These are phyloP conservation scores for Claviceps sp. DNA, from an alignment of 2,329 filamentous ascomycete genomes.

Conservation along the genomic window DNA sequence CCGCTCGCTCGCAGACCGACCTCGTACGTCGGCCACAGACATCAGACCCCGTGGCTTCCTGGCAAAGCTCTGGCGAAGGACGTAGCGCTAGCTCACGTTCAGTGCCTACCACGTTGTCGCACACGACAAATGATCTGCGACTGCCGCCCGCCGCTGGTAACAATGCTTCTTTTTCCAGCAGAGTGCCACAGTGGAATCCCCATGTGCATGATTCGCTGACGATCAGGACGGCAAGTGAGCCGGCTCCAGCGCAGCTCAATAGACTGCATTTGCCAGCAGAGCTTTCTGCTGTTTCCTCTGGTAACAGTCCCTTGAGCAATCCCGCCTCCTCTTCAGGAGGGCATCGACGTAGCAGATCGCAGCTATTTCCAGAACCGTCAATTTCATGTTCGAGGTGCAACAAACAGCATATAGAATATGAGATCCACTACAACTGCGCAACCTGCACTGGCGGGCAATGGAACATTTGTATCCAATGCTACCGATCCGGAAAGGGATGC, in stretches of 20 bases:
- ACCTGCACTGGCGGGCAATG: constrained; percentile 58
- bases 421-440: constrained; percentile 72
- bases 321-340: constrained; percentile 17
- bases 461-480: constrained; percentile 72
- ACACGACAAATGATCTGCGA: constrained; percentile 12
- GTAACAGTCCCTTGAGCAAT: constrained; percentile 19
- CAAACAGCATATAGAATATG: constrained; percentile 64
- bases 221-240: constrained; percentile 10
- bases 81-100: constrained; percentile 28
- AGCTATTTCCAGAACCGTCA: constrained; percentile 55
- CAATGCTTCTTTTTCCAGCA: constrained; percentile 25
- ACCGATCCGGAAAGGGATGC: constrained; percentile 64
- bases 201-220: constrained; percentile 1
- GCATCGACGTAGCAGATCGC: constrained; percentile 29
- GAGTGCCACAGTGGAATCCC: constrained; percentile 17
- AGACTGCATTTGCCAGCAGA: constrained; percentile 25
- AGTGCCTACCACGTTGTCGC: constrained; percentile 13
- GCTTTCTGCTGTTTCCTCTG: constrained; percentile 23
- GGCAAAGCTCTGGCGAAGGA: constrained; percentile 28
- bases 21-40: constrained; percentile 32
- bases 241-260: constrained; percentile 6
- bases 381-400: constrained; percentile 61
- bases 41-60: constrained; percentile 22
- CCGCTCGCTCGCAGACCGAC: constrained; percentile 53
- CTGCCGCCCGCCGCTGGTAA: constrained; percentile 7